Evolutionary conservation across 345 rosid genomes (phyloP), one percentile per base, ranked within the genome.

Genomic region (Conringia planisiliqua): DNA sequence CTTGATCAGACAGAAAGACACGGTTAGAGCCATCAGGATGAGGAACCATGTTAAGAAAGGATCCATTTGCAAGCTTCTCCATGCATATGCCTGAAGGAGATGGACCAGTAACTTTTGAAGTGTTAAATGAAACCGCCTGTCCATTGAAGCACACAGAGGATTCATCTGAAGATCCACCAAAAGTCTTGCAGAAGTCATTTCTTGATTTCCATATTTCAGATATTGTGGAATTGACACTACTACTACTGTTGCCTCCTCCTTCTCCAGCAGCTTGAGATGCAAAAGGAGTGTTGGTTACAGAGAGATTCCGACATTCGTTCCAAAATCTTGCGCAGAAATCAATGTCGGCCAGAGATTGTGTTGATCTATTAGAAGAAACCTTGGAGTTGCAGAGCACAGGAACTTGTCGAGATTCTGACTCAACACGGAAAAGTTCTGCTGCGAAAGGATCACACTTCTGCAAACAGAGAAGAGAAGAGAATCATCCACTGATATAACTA

Each of bases 21-120:
- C 84, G 93, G 71, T 82, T 85, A 2, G 92, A 85, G 33, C 89
- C 91, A 72, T 89, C 97, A 0, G 93, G 97, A 66, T 91, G 93
- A 73, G 89, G 87, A 24, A 74, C 97, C 96, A 91, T 89, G 67
- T 86, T 83, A 47, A 91, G 86, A 76, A 80, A 91, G 38, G 90
- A 77, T 24, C 83, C 89, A 62, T 80, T 86, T 54, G 78, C 87
- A 35, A 86, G 82, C 82, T 82, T 89, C 86, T 91, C 91, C 0
- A 91, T 81, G 72, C 97, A 89, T 47, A 89, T 52, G 16, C 91
- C 92, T 52, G 54, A 20, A 40, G 89, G 87, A 20, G 86, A 81
- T 38, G 50, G 75, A 22, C 62, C 71, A 7, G 54, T 74, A 68
- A 22, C 83, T 26, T 85, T 74, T 29, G 66, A 68, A 36, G 12